phyloP scores from a whole-genome alignment of 768 basidiomycete genomes.

The Hypsizygus marmoreus region DNA sequence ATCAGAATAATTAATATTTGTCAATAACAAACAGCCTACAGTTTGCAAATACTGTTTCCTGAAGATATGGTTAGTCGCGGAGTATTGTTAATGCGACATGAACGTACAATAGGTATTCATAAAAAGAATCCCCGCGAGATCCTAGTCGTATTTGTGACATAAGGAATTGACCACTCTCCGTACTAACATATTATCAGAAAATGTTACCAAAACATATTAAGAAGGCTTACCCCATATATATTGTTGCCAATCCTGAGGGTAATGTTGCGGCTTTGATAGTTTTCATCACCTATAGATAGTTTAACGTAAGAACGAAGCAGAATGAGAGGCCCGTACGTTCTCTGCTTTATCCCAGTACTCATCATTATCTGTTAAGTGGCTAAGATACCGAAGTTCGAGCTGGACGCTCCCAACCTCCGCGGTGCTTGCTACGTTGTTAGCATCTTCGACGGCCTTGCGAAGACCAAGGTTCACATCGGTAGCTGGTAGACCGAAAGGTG shows the following conservation, averaged over 20 bases:
- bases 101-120: slow-evolving; percentile 82
- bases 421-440: slow-evolving; percentile 68
- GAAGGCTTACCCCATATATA: slow-evolving; percentile 71
- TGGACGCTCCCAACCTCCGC: slow-evolving; percentile 88
- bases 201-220: neutral
- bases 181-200: slow-evolving; percentile 23
- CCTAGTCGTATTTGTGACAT: slow-evolving; percentile 84
- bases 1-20: neutral
- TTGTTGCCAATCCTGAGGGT: slow-evolving; percentile 75
- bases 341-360: slow-evolving; percentile 86
- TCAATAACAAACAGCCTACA: slow-evolving; percentile 31
- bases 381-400: slow-evolving; percentile 88
- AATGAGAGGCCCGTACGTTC: slow-evolving; percentile 45
- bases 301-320: neutral
- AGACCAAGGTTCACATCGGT: slow-evolving; percentile 74
- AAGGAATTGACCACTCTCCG: slow-evolving; percentile 48
- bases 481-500: slow-evolving; percentile 77
- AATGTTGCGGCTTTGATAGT: slow-evolving; percentile 61
- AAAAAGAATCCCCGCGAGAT: slow-evolving; percentile 93
- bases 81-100: neutral
- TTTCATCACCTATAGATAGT: slow-evolving; percentile 53
- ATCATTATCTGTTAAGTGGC: slow-evolving; percentile 72
- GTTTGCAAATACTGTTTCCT: slow-evolving; percentile 88
- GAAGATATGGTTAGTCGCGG: neutral
- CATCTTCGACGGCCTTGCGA: slow-evolving; percentile 62